A percentile compares a stretch with the other conserved stretches of the same genome.
Conservation (phyloP, 345 rosid species). For the Melaleuca quinquenervia region DNA sequence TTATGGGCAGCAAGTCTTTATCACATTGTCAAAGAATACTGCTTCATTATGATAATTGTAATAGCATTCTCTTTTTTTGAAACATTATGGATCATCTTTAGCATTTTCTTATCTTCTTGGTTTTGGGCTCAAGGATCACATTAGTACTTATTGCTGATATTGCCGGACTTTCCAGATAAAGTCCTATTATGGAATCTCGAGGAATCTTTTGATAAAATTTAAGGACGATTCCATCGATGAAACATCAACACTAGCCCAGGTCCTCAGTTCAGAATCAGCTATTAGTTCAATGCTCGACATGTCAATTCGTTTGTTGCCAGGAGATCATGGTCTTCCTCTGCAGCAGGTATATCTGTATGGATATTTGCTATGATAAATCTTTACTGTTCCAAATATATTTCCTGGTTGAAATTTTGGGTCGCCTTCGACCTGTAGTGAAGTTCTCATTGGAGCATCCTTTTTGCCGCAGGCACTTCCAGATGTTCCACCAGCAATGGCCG, state of each 20-base stretch:
- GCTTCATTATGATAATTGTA: not conserved
- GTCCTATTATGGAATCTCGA: conserved; percentile 88
- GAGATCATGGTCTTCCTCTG: conserved; percentile 94
- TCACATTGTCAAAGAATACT: not conserved
- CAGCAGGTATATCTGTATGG: conserved; percentile 49
- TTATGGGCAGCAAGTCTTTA: not conserved
- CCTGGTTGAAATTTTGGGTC: not conserved
- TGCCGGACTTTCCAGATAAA: conserved; percentile 45
- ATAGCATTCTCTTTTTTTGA: not conserved
- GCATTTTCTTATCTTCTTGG: not conserved
- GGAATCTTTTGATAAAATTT: conserved; percentile 84
- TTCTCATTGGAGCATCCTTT: not conserved
- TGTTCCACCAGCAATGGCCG: conserved; percentile 97
- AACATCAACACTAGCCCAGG: conserved; percentile 73
- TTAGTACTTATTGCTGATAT: not conserved
- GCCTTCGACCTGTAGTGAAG: not conserved
- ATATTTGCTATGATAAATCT: not conserved
- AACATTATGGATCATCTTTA: not conserved
- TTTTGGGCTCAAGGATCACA: not conserved
- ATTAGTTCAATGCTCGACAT: conserved; percentile 90
- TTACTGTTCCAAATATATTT: not conserved
- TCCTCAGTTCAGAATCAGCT: conserved; percentile 84
- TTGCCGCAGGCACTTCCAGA: conserved; percentile 70
- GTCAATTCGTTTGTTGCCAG: conserved; percentile 81
- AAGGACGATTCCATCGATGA: conserved; percentile 85